Evolutionary conservation across 23 red algal genomes (phyloP), one percentile per base, ranked within the genome.

Genomic region (Gracilariopsis chorda): DNA sequence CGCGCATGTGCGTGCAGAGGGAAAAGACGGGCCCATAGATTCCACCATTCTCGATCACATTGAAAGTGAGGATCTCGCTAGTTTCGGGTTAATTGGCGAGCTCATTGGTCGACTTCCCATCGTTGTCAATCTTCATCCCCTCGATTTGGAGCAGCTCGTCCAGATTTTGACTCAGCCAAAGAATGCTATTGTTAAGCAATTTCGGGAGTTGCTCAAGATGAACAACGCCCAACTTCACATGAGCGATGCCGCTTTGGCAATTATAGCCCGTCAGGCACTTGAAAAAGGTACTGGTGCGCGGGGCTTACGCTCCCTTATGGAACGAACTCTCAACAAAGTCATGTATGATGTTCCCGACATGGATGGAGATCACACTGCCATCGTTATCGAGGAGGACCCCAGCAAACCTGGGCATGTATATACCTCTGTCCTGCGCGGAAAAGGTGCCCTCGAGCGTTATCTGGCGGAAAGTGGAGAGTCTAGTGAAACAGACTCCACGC

Each of bases 141-240:
- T 98, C 75, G 90, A 88, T 77, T 77, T 94, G 82, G 41, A 91
- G 24, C 80, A 98, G 62, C 69, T 98, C 21, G 71, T 98, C 30
- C 86, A 88, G 68, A 92, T 98, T 78, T 87, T 98, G 61, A 94
- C 90, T 9, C 73, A 98, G 79, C 96, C 96, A 23, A 92, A 93
- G 78, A 98, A 98, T 86, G 96, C 96, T 41, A 88, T 98, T 49
- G 77, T 98, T 17, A 90, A 82, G 25, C 96, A 98, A 70, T 98
- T 95, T 71, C 53, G 81, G 48, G 76, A 94, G 76, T 65, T 98
- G 88, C 69, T 95, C 39, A 60, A 72, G 28, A 95, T 98, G 92
- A 91, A 94, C 63, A 90, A 90, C 68, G 84, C 77, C 21, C 86
- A 98, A 20, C 78, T 98, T 41, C 83, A 98, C 45, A 60, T 95